Conservation (phyloP, 352 stramenopile genomes). For the Chrysophaeum taylorii region DNA sequence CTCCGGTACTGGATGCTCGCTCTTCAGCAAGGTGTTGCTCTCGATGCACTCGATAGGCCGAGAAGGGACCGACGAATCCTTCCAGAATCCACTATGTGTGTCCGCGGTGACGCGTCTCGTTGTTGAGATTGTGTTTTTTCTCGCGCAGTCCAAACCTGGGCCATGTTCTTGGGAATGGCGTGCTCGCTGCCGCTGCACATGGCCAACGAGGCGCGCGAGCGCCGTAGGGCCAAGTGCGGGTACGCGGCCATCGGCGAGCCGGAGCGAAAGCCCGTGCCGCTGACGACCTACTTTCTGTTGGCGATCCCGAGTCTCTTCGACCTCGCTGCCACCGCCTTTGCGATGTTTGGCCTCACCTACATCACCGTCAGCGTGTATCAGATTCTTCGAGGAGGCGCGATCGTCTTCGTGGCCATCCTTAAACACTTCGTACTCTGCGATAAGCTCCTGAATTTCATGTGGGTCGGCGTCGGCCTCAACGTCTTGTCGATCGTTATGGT, state of each 20-base stretch:
- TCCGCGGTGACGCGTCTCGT: too few relatives aligned
- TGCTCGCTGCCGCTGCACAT: conserved; percentile 82
- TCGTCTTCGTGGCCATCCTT: conserved; percentile 90
- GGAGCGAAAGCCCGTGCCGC: conserved; percentile 52
- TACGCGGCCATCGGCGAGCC: conserved; percentile 2
- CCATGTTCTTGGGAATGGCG: conserved; percentile 90
- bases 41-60: conserved; percentile 70
- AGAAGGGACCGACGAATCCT: conserved; percentile 70
- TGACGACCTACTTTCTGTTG: conserved; percentile 83
- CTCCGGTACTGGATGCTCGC: conserved; percentile 51
- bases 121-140: too few relatives aligned
- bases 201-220: conserved; percentile 16
- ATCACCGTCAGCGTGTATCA: conserved; percentile 72
- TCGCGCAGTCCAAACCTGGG: conserved; percentile 89
- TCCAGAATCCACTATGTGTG: conserved; percentile 86
- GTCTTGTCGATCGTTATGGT: conserved; percentile 80
- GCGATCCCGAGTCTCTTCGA: conserved; percentile 82
- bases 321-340: conserved; percentile 76
- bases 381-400: conserved; percentile 70
- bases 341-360: conserved; percentile 84
- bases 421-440: conserved; percentile 85
- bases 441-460: conserved; percentile 81
- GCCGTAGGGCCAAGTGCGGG: not conserved
- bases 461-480: conserved; percentile 87
- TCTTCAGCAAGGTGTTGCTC: conserved; percentile 80